Conservation (phyloP, 2,329 filamentous ascomycete species). For the Gaeumannomyces tritici region DNA sequence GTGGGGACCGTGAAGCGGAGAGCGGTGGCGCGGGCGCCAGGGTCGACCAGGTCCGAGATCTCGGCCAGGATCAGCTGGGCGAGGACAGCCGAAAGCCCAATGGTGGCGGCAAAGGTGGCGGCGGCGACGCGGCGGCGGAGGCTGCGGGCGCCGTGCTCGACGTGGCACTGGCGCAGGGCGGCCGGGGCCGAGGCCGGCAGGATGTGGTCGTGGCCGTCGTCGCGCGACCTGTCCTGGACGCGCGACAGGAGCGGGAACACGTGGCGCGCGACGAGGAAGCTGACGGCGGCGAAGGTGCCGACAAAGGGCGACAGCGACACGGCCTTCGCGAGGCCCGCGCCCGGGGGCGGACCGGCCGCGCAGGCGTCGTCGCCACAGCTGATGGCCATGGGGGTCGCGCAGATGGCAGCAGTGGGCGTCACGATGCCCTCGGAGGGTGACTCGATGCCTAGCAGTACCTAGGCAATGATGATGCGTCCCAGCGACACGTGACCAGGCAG, state of each 20-base stretch:
- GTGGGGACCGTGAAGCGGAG: slow-evolving; percentile 61
- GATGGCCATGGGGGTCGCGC: background rate
- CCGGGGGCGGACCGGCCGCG: background rate
- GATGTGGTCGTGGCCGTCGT: slow-evolving; percentile 51
- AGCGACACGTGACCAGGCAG: background rate
- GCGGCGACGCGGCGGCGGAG: slow-evolving; percentile 43
- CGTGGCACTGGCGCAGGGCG: slow-evolving; percentile 47
- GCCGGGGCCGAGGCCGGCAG: slow-evolving; percentile 54
- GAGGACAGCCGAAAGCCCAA: slow-evolving; percentile 67
- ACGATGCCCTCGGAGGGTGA: background rate
- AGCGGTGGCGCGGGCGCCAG: slow-evolving; percentile 56
- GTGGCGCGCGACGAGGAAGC: slow-evolving; percentile 52
- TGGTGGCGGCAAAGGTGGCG: slow-evolving; percentile 63
- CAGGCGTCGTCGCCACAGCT: slow-evolving; percentile 2
- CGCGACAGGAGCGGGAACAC: slow-evolving; percentile 65
- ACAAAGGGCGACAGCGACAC: slow-evolving; percentile 61
- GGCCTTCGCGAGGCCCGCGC: background rate
- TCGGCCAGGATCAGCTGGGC: slow-evolving; percentile 77
- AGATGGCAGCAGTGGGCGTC: background rate
- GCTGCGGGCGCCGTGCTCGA: slow-evolving; percentile 45
- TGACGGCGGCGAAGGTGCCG: slow-evolving; percentile 56
- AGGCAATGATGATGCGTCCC: background rate
- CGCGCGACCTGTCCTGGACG: slow-evolving; percentile 29
- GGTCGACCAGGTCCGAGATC: slow-evolving; percentile 66
- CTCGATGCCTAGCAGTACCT: background rate